These are phyloP conservation scores for Metschnikowia shivogae DNA, from an alignment of 805 yeast genomes.

Conservation along the genomic window DNA sequence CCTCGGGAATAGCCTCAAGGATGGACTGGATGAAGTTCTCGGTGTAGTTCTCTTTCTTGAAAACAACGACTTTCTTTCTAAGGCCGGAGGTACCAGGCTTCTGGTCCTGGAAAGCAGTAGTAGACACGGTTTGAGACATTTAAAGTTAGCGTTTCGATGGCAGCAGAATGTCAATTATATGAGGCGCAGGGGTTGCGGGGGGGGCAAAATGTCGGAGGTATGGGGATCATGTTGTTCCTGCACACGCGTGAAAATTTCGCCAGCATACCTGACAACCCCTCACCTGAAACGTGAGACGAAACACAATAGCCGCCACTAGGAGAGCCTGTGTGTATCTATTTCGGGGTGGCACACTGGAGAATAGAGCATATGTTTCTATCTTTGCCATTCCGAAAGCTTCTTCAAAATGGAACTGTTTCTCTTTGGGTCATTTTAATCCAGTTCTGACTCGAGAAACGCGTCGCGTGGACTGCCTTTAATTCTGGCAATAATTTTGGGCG, in stretches of 20 bases:
- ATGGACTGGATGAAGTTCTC: constrained; percentile 93
- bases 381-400: too few relatives aligned
- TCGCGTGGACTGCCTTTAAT: too few relatives aligned
- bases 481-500: too few relatives aligned
- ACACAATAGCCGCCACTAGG: background rate
- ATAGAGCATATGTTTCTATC: too few relatives aligned
- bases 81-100: constrained; percentile 98
- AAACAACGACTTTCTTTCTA: constrained; percentile 84
- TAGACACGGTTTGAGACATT: constrained; percentile 38
- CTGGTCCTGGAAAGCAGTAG: constrained; percentile 82
- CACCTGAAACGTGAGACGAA: background rate
- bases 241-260: background rate
- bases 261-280: background rate
- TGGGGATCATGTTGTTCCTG: constrained; percentile 2
- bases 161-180: background rate
- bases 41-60: constrained; percentile 75
- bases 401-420: too few relatives aligned
- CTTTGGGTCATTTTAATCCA: too few relatives aligned
- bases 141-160: background rate
- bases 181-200: constrained; percentile 2
- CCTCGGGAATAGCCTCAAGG: constrained; percentile 86
- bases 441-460: too few relatives aligned
- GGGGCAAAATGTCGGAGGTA: constrained; percentile 4
- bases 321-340: too few relatives aligned
- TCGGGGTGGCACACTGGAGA: too few relatives aligned